Percentiles rank a stretch among this genome's conserved stretches.
phyloP scores from a whole-genome alignment of 2,329 filamentous ascomycete genomes.

The Aurifilum marmelostoma region DNA sequence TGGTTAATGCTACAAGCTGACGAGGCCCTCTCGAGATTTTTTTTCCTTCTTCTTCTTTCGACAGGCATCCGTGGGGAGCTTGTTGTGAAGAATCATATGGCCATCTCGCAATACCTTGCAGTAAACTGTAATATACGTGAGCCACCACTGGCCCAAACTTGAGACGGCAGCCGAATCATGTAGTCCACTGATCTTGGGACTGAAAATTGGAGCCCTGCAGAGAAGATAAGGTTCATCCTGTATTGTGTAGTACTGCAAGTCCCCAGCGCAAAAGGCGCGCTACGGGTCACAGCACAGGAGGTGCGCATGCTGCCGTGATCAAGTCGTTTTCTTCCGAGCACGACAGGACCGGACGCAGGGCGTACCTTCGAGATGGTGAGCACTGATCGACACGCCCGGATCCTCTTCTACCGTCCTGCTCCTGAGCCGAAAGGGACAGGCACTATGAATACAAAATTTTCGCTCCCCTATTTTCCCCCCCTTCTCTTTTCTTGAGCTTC shows the following conservation, averaged over 20 bases:
- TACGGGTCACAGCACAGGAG: constrained; percentile 11
- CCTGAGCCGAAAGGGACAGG: neutral
- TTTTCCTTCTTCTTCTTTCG: too few relatives aligned
- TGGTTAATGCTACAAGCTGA: constrained; percentile 4
- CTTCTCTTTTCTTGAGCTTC: constrained; percentile 7
- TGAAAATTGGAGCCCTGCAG: neutral
- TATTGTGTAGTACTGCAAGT: neutral
- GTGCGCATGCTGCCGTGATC: constrained; percentile 5
- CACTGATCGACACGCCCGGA: neutral
- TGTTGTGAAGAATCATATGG: constrained; percentile 3
- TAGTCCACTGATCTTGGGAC: neutral
- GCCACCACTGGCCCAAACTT: neutral
- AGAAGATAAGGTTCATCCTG: neutral
- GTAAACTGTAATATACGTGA: neutral
- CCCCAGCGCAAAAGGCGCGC: neutral
- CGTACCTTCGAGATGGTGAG: neutral
- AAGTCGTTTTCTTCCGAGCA: constrained; percentile 5
- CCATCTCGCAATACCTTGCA: constrained; percentile 16
- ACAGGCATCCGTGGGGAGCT: neutral
- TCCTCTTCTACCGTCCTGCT: neutral
- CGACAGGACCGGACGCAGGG: too few relatives aligned
- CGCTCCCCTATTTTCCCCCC: neutral
- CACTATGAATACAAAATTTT: too few relatives aligned
- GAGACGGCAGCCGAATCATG: constrained; percentile 15
- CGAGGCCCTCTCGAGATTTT: neutral